Conservation (phyloP, 768 basidiomycete genomes). For the Cantharellus anzutake region DNA sequence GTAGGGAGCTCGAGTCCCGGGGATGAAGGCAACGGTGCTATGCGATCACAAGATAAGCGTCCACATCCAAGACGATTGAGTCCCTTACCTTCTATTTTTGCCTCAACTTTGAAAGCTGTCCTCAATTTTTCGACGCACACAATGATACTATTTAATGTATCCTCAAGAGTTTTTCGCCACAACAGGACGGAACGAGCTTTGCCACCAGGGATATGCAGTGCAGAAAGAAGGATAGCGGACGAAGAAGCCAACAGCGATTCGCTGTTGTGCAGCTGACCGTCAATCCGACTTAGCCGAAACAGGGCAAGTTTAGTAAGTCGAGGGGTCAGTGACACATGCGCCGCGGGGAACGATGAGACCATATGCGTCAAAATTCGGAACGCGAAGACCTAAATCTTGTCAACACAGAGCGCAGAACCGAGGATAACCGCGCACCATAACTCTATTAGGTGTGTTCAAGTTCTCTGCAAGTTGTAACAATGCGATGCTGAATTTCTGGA, state of each 20-base stretch:
- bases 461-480: conserved; percentile 36
- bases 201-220: conserved; percentile 53
- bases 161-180: conserved; percentile 63
- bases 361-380: no score
- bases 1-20: neutral
- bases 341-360: no score
- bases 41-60: no score
- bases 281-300: no score
- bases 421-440: conserved; percentile 17
- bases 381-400: neutral
- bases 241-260: no score
- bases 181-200: conserved; percentile 52
- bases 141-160: conserved; percentile 47
- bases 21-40: no score
- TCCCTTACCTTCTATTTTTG: no score
- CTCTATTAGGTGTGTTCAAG: conserved; percentile 31
- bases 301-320: no score
- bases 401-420: conserved; percentile 2
- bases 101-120: conserved; percentile 29
- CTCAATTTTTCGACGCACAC: conserved; percentile 37
- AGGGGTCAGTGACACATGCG: no score
- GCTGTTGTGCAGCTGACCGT: no score
- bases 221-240: conserved; percentile 33
- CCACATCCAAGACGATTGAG: no score
- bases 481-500: conserved; percentile 47